A percentile compares a stretch with the other conserved stretches of the same genome.
Conservation (phyloP, 1,284 basidiomycete genomes). For the Agaricales sp. region DNA sequence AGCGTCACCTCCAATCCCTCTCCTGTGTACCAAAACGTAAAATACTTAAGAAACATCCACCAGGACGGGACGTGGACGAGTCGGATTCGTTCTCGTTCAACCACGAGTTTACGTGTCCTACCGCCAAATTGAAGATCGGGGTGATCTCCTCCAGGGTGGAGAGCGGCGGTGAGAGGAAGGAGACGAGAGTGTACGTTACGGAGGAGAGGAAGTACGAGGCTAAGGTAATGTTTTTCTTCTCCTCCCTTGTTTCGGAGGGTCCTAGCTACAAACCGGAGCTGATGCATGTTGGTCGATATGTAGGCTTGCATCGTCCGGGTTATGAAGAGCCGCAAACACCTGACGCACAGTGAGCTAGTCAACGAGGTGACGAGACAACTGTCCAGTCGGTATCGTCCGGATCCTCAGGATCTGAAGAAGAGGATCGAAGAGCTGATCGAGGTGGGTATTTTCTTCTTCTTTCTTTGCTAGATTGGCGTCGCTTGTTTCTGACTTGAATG, state of each 20-base stretch:
- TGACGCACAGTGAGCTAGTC: conserved; percentile 85
- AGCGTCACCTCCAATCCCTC: conserved; percentile 89
- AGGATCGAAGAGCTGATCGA: conserved; percentile 93
- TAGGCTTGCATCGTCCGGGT: conserved; percentile 92
- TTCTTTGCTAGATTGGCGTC: background rate
- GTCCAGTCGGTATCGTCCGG: conserved; percentile 77
- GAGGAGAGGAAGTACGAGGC: conserved; percentile 88
- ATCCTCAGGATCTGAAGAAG: conserved; percentile 84
- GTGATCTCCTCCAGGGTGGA: conserved; percentile 86
- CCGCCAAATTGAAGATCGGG: conserved; percentile 92
- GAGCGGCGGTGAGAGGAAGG: conserved; percentile 78
- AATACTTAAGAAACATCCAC: conserved; percentile 85
- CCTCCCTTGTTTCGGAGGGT: too few species aligned
- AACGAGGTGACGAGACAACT: conserved; percentile 89
- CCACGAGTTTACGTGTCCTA: conserved; percentile 62
- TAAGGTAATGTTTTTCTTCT: conserved; percentile 46
- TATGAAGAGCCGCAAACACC: conserved; percentile 93
- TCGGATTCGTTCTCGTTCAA: conserved; percentile 91
- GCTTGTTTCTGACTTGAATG: conserved; percentile 6
- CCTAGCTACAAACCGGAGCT: conserved; percentile 7
- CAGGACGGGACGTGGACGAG: conserved; percentile 70
- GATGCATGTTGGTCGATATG: conserved; percentile 21
- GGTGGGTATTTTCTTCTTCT: conserved; percentile 30
- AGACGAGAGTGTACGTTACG: conserved; percentile 86
- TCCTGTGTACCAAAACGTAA: conserved; percentile 92